phyloP scores from a whole-genome alignment of 331 rosid species.

The Malus hybrid region DNA sequence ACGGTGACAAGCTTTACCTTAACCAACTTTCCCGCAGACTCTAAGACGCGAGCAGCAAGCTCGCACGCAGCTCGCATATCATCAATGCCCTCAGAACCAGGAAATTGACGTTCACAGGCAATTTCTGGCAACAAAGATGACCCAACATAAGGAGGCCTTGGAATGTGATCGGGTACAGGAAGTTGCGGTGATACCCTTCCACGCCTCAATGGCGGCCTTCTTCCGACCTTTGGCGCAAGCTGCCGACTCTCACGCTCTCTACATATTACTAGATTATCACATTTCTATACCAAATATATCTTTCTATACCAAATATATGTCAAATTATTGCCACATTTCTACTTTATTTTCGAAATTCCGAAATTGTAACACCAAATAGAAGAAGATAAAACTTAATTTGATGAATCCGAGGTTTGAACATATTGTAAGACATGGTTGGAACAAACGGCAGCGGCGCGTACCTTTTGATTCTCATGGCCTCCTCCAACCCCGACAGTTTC shows the following conservation, averaged over 20 bases:
- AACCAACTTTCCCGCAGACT: constrained; percentile 81
- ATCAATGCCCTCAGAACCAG: constrained; percentile 65
- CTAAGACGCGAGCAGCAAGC: constrained; percentile 87
- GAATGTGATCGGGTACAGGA: constrained; percentile 80
- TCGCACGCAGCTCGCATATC: constrained; percentile 80
- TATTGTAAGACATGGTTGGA: background rate
- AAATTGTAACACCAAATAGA: background rate
- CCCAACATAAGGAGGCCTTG: constrained; percentile 77
- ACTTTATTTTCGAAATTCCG: background rate
- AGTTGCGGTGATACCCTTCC: constrained; percentile 73
- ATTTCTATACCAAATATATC: background rate
- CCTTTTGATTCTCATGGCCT: constrained; percentile 74
- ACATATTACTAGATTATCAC: constrained; percentile 13
- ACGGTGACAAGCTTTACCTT: constrained; percentile 43
- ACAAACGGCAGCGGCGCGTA: constrained; percentile 1
- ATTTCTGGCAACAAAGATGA: constrained; percentile 65
- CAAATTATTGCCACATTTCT: background rate
- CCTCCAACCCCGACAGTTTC: constrained; percentile 63
- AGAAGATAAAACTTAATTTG: no score
- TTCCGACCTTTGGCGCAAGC: constrained; percentile 30
- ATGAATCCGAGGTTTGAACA: background rate
- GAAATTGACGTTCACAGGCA: constrained; percentile 65
- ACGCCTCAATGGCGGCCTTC: constrained; percentile 60
- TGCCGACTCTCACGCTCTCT: constrained; percentile 61
- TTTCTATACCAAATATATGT: background rate